Percentiles rank a stretch among this genome's conserved stretches.
phyloP scores from a whole-genome alignment of 345 rosid genomes.

The Gossypium arboreum region DNA sequence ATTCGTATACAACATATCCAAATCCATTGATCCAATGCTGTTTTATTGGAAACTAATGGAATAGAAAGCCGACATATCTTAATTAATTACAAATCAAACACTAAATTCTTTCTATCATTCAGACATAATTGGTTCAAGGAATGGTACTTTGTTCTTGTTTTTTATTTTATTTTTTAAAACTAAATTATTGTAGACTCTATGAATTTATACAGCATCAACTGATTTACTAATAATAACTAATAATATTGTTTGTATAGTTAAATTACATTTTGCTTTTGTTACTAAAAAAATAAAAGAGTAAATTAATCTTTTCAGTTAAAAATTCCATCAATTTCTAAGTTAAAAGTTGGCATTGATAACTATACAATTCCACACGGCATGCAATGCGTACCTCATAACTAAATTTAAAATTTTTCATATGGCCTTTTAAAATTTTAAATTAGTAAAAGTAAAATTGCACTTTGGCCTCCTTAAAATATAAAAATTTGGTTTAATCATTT shows the following conservation, averaged over 20 bases:
- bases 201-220: neutral
- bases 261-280: no score
- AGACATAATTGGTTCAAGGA: neutral
- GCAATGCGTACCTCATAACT: no score
- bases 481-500: no score
- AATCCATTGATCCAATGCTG: neutral
- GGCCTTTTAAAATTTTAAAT: no score
- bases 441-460: fast-evolving
- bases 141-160: neutral
- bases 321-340: no score
- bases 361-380: no score
- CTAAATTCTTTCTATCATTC: neutral
- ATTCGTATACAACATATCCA: neutral
- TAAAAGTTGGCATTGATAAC: no score
- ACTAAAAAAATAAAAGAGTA: no score
- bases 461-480: no score
- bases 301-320: fast-evolving
- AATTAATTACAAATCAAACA: neutral
- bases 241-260: no score
- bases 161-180: neutral
- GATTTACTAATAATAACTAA: no score
- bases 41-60: neutral
- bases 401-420: no score
- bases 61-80: slow-evolving; percentile 1
- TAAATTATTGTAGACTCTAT: neutral